These are phyloP conservation scores for Ganoderma sinense DNA, from an alignment of 1,284 basidiomycete genomes.

Conservation along the genomic window DNA sequence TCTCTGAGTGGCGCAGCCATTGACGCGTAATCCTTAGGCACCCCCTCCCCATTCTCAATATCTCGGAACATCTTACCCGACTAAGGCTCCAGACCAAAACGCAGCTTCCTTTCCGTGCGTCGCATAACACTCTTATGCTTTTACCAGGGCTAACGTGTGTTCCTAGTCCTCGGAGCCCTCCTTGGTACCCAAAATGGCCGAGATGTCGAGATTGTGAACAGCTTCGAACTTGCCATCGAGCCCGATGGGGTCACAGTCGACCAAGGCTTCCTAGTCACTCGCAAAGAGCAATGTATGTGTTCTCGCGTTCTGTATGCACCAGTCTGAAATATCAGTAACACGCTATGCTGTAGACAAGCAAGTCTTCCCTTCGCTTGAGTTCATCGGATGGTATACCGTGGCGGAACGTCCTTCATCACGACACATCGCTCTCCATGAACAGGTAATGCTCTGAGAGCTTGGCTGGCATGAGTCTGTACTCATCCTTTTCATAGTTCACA, in stretches of 20 bases:
- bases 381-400: constrained; percentile 97
- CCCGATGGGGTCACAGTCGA: constrained; percentile 67
- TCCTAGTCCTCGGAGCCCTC: constrained; percentile 87
- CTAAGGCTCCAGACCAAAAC: constrained; percentile 76
- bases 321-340: background rate
- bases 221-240: constrained; percentile 87
- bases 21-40: constrained; percentile 63
- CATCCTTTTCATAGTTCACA: constrained; percentile 59
- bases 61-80: constrained; percentile 94
- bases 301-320: background rate
- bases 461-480: background rate
- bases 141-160: constrained; percentile 1
- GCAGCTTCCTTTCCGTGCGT: constrained; percentile 70
- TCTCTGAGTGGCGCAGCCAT: constrained; percentile 4
- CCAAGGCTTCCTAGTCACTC: constrained; percentile 81
- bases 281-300: constrained; percentile 88
- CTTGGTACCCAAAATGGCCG: constrained; percentile 95
- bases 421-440: constrained; percentile 87
- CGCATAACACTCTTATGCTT: background rate
- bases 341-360: constrained; percentile 79
- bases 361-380: constrained; percentile 95
- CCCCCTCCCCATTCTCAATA: constrained; percentile 94
- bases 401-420: constrained; percentile 72
- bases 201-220: constrained; percentile 96
- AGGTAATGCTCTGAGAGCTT: constrained; percentile 54